Evolutionary conservation across 495 filamentous ascomycete genomes (phyloP).

Genomic region (Lasiosphaeriaceae sp.): DNA sequence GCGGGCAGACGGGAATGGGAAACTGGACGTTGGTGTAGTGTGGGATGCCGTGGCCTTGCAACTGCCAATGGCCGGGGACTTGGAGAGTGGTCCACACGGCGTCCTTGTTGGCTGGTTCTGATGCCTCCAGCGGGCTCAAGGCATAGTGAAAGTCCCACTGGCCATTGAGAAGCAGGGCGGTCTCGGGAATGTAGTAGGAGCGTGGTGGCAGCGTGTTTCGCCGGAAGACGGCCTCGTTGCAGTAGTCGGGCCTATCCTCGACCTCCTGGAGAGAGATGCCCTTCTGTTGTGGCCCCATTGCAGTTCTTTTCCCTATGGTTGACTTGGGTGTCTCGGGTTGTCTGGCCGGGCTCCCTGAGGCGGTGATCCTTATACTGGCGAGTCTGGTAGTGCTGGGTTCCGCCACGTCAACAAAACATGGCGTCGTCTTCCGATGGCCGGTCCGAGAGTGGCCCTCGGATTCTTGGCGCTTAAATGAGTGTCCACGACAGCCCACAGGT

Average conservation of each 20-base stretch:
- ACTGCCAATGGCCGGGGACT: slow-evolving; percentile 65
- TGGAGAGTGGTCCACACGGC: slow-evolving; percentile 46
- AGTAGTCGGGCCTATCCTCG: slow-evolving; percentile 20
- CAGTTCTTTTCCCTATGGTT: background rate
- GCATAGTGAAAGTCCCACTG: slow-evolving; percentile 58
- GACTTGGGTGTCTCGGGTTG: too few species aligned
- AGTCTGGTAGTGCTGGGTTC: background rate
- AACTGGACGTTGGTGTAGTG: slow-evolving; percentile 62
- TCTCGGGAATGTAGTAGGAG: slow-evolving; percentile 47
- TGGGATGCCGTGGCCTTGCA: slow-evolving; percentile 57
- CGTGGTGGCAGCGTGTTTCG: slow-evolving; percentile 48
- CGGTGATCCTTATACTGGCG: background rate
- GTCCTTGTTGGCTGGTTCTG: slow-evolving; percentile 27
- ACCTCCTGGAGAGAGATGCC: slow-evolving; percentile 18
- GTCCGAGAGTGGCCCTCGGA: background rate
- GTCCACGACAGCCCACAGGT: too few species aligned
- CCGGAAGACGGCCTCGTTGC: slow-evolving; percentile 37
- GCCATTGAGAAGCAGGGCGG: slow-evolving; percentile 48
- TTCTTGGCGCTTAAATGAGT: too few species aligned
- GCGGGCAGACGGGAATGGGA: slow-evolving; percentile 58
- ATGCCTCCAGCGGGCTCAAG: slow-evolving; percentile 44
- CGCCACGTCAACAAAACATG: too few species aligned
- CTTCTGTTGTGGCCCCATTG: background rate
- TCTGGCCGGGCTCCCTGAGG: background rate
- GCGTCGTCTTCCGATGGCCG: background rate